phyloP scores from a whole-genome alignment of 2,329 filamentous ascomycete species.

The Pestalotiopsis sp. region DNA sequence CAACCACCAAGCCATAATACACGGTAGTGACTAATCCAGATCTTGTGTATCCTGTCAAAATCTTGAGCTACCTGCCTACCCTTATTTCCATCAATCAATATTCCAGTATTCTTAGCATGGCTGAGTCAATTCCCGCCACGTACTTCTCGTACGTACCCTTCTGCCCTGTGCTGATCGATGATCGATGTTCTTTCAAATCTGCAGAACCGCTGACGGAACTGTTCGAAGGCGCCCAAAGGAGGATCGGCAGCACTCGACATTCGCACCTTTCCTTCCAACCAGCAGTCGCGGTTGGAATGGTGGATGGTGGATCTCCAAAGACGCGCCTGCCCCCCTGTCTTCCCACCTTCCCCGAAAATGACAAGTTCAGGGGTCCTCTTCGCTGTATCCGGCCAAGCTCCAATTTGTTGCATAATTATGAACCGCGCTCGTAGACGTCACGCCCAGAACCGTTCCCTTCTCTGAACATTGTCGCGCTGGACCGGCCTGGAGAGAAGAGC shows the following conservation, averaged over 20 bases:
- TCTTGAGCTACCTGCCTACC: neutral
- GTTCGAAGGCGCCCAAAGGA: neutral
- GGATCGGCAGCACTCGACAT: neutral
- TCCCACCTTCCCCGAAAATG: conserved; percentile 3
- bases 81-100: neutral
- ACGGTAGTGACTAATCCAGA: neutral
- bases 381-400: conserved; percentile 5
- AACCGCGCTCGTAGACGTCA: neutral
- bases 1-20: neutral
- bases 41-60: neutral
- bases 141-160: neutral
- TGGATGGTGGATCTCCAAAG: neutral
- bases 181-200: no score
- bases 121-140: neutral
- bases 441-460: neutral
- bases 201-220: no score
- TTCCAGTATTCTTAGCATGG: neutral
- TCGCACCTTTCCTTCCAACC: neutral
- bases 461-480: neutral
- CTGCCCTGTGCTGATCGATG: neutral
- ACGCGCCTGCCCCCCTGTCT: neutral
- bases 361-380: conserved; percentile 7
- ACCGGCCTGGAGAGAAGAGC: neutral
- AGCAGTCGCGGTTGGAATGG: neutral
- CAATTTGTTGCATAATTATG: conserved; percentile 4